Percentiles rank a stretch among this genome's conserved stretches.
Evolutionary conservation across 1,284 basidiomycete species (phyloP).

Genomic region (Boletellus dicymbophilus): DNA sequence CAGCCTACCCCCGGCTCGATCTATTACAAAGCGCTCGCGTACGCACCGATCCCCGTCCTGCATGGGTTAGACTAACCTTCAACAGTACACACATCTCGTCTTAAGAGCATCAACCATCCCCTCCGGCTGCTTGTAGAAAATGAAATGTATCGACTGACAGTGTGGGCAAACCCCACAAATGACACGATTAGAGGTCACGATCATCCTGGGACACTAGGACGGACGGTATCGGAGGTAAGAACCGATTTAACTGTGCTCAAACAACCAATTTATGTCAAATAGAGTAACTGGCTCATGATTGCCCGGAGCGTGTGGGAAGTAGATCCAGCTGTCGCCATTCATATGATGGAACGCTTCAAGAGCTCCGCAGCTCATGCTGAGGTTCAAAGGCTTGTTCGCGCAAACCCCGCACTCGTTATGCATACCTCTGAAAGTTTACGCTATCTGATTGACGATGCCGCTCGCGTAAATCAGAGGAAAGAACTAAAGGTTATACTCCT

Average conservation of each 20-base stretch:
- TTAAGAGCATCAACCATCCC: slow-evolving; percentile 70
- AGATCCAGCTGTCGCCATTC: slow-evolving; percentile 81
- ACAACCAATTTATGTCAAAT: slow-evolving; percentile 14
- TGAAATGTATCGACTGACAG: slow-evolving; percentile 83
- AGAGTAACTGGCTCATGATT: slow-evolving; percentile 72
- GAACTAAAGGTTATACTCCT: slow-evolving; percentile 67
- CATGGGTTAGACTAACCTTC: slow-evolving; percentile 5
- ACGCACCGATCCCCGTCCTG: slow-evolving; percentile 23
- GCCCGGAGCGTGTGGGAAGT: slow-evolving; percentile 84
- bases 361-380: slow-evolving; percentile 63
- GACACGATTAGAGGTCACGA: slow-evolving; percentile 72
- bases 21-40: slow-evolving; percentile 48
- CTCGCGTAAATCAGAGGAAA: slow-evolving; percentile 56
- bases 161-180: slow-evolving; percentile 91
- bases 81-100: slow-evolving; percentile 57
- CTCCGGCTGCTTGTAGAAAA: slow-evolving; percentile 87
- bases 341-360: slow-evolving; percentile 89
- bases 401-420: slow-evolving; percentile 72
- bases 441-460: slow-evolving; percentile 76
- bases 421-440: slow-evolving; percentile 79
- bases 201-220: slow-evolving; percentile 57
- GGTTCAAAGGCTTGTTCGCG: slow-evolving; percentile 74
- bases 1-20: slow-evolving; percentile 62
- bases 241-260: not conserved
- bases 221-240: slow-evolving; percentile 60